Conservation (phyloP, 2,329 filamentous ascomycete genomes). For the Pestalotiopsis sp. region DNA sequence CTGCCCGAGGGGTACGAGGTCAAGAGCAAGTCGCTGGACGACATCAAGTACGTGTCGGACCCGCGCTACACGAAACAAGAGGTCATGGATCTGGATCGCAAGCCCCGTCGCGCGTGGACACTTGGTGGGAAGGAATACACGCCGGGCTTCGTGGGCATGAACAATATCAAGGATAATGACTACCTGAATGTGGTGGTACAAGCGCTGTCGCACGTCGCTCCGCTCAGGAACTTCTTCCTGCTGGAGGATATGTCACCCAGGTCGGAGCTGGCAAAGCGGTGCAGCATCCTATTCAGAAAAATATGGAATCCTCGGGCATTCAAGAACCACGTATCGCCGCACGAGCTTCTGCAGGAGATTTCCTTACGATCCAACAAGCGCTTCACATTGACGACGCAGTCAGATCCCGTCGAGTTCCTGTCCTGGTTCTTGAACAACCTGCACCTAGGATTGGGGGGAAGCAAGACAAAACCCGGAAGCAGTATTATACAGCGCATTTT, state of each 20-base stretch:
- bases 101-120: constrained; percentile 69
- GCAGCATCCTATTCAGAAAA: constrained; percentile 89
- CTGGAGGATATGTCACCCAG: constrained; percentile 76
- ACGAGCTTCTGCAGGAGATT: constrained; percentile 95
- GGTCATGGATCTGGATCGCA: constrained; percentile 77
- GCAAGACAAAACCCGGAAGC: constrained; percentile 80
- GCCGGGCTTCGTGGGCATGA: constrained; percentile 97
- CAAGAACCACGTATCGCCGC: constrained; percentile 94
- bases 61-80: constrained; percentile 82
- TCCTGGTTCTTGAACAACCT: constrained; percentile 98
- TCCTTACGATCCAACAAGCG: constrained; percentile 88
- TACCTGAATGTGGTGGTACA: constrained; percentile 97
- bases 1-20: constrained; percentile 98
- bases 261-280: constrained; percentile 82
- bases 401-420: constrained; percentile 94
- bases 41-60: constrained; percentile 98
- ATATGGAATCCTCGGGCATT: constrained; percentile 98
- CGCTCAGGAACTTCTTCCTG: constrained; percentile 89
- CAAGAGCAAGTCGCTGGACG: constrained; percentile 88
- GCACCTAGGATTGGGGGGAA: constrained; percentile 88
- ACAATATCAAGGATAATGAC: constrained; percentile 99
- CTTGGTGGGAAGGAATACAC: constrained; percentile 83
- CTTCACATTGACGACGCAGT: constrained; percentile 88
- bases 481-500: constrained; percentile 92
- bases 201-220: constrained; percentile 84